These are phyloP conservation scores for Neoscytalidium dimidiatum DNA, from an alignment of 2,329 filamentous ascomycete species.

Conservation along the genomic window DNA sequence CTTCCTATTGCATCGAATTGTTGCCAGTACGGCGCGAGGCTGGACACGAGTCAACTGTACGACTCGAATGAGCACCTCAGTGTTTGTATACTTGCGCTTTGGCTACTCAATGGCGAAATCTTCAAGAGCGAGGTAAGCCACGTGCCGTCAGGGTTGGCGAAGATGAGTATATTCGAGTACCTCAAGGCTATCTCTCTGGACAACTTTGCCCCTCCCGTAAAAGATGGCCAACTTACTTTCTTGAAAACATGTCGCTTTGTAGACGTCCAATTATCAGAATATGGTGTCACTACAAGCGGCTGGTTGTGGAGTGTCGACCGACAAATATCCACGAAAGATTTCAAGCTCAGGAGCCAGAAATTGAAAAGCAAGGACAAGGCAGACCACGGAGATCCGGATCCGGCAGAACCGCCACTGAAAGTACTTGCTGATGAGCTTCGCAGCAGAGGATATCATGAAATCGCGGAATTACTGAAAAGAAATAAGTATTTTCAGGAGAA, in stretches of 20 bases:
- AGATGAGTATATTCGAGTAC: constrained; percentile 18
- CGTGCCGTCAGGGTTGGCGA: not conserved
- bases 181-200: constrained; percentile 14
- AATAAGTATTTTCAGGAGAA: not conserved
- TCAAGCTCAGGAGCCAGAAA: not conserved
- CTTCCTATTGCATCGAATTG: constrained; percentile 23
- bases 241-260: constrained; percentile 23
- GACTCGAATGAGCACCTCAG: constrained; percentile 9
- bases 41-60: not conserved
- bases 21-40: constrained; percentile 20
- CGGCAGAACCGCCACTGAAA: not conserved
- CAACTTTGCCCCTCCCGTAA: constrained; percentile 10
- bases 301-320: constrained; percentile 21
- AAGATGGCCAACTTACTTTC: constrained; percentile 18
- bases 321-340: not conserved
- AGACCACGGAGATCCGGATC: no score
- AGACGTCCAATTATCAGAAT: constrained; percentile 1
- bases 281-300: constrained; percentile 20
- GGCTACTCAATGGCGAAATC: constrained; percentile 22
- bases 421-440: not conserved
- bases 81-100: constrained; percentile 20
- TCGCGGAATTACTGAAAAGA: not conserved
- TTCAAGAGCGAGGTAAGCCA: constrained; percentile 1
- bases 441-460: not conserved
- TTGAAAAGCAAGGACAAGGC: not conserved